Percentiles rank a stretch among this genome's conserved stretches.
Conservation (phyloP, 1,284 basidiomycete species). For the Pholiota adiposa region DNA sequence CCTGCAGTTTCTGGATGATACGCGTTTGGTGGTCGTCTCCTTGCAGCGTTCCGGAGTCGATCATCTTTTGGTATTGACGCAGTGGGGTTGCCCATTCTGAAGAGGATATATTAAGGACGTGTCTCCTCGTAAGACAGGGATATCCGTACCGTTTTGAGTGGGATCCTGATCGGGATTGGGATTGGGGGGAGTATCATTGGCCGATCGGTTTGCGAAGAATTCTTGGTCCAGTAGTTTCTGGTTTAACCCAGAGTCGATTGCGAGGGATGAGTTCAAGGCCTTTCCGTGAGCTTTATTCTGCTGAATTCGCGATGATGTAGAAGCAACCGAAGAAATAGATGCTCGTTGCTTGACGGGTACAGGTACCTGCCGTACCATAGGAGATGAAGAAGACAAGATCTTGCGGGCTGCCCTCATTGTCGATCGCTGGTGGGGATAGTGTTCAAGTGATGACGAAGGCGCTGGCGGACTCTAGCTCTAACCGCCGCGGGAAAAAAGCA, state of each 20-base stretch:
- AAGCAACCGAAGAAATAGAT: conserved; percentile 20
- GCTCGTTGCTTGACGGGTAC: conserved; percentile 20
- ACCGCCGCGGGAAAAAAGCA: conserved; percentile 18
- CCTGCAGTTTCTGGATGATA: conserved; percentile 85
- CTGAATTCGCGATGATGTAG: conserved; percentile 13
- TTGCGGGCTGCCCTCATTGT: conserved; percentile 23
- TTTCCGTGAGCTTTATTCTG: conserved; percentile 24
- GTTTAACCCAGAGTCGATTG: conserved; percentile 26
- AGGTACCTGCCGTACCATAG: conserved; percentile 8
- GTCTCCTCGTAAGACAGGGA: not conserved
- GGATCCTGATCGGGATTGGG: conserved; percentile 21
- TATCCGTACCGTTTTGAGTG: conserved; percentile 19
- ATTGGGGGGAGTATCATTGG: conserved; percentile 19
- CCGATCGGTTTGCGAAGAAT: conserved; percentile 24
- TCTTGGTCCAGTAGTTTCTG: conserved; percentile 27
- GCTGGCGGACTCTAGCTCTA: conserved; percentile 4
- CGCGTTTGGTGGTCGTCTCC: conserved; percentile 85
- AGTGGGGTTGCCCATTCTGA: conserved; percentile 52
- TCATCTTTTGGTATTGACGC: conserved; percentile 75
- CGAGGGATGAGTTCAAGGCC: conserved; percentile 42
- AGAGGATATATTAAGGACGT: conserved; percentile 5
- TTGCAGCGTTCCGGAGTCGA: conserved; percentile 71
- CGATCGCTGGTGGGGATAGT: not conserved
- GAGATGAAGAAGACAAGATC: conserved; percentile 17
- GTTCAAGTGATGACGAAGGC: not conserved